Evolutionary conservation across 2,329 filamentous ascomycete genomes (phyloP).

Genomic region (Corniculantispora saksenae): DNA sequence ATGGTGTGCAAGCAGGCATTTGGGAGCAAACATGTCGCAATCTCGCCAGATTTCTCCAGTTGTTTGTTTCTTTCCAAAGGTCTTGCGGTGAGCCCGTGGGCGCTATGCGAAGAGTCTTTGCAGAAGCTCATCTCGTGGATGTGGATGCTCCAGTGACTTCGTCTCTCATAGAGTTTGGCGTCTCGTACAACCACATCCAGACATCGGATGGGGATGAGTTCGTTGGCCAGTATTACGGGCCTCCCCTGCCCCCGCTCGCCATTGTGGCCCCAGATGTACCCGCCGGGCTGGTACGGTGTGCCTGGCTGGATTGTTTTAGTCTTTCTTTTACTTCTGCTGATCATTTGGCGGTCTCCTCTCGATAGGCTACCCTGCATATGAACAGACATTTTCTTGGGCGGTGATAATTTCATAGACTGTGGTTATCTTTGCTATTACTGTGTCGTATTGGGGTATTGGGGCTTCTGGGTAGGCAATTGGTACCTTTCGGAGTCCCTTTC

Average conservation of each 20-base stretch:
- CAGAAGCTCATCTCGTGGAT: neutral
- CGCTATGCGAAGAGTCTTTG: neutral
- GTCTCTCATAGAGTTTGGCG: neutral
- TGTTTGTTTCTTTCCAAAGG: neutral
- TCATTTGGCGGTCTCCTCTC: neutral
- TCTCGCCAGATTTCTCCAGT: neutral
- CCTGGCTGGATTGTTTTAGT: neutral
- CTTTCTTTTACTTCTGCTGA: neutral
- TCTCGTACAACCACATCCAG: neutral
- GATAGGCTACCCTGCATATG: neutral
- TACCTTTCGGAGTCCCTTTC: neutral
- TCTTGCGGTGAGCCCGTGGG: conserved; percentile 12
- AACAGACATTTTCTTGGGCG: neutral
- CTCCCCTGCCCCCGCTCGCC: neutral
- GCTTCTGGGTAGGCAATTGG: neutral
- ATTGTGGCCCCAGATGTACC: neutral
- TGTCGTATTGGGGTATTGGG: neutral
- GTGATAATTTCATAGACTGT: neutral
- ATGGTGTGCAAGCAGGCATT: neutral
- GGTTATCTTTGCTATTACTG: neutral
- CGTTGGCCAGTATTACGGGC: neutral
- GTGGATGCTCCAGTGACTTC: neutral
- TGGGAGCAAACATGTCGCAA: neutral
- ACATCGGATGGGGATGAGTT: neutral
- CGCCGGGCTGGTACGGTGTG: neutral